phyloP scores from a whole-genome alignment of 1,284 basidiomycete species.

The Malassezia vespertilionis region DNA sequence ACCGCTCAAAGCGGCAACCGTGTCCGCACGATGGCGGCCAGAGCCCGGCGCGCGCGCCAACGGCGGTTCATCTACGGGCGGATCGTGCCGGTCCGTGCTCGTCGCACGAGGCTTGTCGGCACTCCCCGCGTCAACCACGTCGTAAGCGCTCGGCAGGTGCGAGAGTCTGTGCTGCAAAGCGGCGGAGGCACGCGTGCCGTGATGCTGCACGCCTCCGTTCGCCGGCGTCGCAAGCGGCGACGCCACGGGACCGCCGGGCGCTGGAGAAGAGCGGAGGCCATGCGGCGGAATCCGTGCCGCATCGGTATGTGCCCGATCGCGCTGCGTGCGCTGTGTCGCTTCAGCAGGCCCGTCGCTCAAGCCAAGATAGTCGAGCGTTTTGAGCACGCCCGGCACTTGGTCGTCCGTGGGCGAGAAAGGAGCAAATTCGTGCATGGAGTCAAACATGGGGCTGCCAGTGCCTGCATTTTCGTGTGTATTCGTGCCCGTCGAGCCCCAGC shows the following conservation, averaged over 20 bases:
- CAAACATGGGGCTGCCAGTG: neutral
- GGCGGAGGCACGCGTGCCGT: neutral
- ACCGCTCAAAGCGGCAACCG: conserved; percentile 37
- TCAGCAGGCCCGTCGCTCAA: too few relatives aligned
- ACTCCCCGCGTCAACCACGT: neutral
- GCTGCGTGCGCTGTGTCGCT: neutral
- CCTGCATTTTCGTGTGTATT: too few relatives aligned
- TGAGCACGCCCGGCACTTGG: neutral
- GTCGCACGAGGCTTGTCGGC: neutral
- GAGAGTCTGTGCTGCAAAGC: neutral
- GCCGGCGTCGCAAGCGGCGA: neutral
- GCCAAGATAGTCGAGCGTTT: conserved; percentile 38
- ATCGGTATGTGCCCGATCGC: conserved; percentile 10
- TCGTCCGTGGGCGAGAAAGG: neutral
- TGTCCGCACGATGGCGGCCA: conserved; percentile 35
- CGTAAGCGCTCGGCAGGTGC: neutral
- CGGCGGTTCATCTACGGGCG: neutral
- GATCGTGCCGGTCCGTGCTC: neutral
- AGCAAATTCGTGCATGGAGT: neutral
- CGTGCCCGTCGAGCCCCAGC: too few relatives aligned
- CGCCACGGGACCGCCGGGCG: conserved; percentile 2
- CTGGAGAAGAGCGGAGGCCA: neutral
- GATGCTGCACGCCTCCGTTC: neutral
- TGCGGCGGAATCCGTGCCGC: neutral
- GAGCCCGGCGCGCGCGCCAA: conserved; percentile 5